These are phyloP conservation scores for Pholiota adiposa DNA, from an alignment of 1,284 basidiomycete species.

Conservation along the genomic window DNA sequence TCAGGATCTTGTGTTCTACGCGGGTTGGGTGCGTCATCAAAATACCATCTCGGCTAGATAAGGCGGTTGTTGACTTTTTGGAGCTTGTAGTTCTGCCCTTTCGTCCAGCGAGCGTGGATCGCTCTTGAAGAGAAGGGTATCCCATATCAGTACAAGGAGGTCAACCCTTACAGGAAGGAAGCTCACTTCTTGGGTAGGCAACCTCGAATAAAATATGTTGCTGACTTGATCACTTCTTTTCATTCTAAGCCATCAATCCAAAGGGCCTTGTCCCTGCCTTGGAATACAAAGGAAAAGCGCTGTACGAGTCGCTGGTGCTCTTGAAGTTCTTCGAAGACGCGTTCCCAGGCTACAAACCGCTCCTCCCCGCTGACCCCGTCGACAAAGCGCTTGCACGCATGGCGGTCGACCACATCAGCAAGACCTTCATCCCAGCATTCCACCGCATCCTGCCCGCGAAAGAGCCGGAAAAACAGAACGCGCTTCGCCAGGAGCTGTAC, in stretches of 20 bases:
- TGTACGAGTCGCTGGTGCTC: slow-evolving; percentile 65
- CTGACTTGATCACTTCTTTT: not conserved
- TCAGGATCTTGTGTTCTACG: slow-evolving; percentile 62
- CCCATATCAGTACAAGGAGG: slow-evolving; percentile 67
- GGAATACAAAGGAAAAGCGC: slow-evolving; percentile 56
- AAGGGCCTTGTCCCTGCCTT: slow-evolving; percentile 72
- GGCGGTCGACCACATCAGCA: slow-evolving; percentile 58
- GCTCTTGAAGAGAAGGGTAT: slow-evolving; percentile 67
- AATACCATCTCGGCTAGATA: not conserved
- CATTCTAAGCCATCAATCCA: slow-evolving; percentile 58
- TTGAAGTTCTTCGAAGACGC: slow-evolving; percentile 67
- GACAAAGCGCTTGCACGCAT: slow-evolving; percentile 53
- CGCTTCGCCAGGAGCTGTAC: slow-evolving; percentile 48
- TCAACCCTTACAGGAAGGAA: slow-evolving; percentile 76
- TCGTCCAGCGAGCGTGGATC: slow-evolving; percentile 71
- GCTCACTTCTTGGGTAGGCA: slow-evolving; percentile 56
- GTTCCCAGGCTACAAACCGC: slow-evolving; percentile 48
- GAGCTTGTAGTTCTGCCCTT: slow-evolving; percentile 64
- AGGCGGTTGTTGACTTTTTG: not conserved
- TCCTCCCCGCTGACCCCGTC: slow-evolving; percentile 55
- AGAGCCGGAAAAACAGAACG: slow-evolving; percentile 51
- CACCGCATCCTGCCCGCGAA: slow-evolving; percentile 60
- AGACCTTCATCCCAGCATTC: slow-evolving; percentile 55
- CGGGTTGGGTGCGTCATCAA: slow-evolving; percentile 57
- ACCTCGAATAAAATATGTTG: not conserved